Conservation (phyloP, 73 alveolate species). For the Paramecium octaurelia region DNA sequence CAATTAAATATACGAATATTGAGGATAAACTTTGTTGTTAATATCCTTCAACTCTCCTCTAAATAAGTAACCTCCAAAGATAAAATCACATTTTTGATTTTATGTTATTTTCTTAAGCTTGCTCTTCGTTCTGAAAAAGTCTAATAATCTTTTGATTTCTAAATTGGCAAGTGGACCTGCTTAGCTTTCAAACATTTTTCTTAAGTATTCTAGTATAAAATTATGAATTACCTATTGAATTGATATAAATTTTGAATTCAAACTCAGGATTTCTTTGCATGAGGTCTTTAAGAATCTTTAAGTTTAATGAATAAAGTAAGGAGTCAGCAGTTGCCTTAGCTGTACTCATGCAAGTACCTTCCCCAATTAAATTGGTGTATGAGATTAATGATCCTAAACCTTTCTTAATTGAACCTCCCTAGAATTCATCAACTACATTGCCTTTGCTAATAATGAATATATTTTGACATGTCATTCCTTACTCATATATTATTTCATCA, state of each 20-base stretch:
- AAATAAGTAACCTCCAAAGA: constrained; percentile 8
- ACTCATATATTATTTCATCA: constrained; percentile 45
- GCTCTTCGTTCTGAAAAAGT: not conserved
- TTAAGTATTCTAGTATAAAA: not conserved
- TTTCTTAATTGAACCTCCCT: constrained; percentile 22
- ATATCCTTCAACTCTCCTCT: not conserved
- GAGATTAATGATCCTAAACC: constrained; percentile 51
- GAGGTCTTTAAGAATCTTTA: not conserved
- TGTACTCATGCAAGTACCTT: not conserved
- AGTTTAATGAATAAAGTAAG: not conserved
- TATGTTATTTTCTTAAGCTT: not conserved
- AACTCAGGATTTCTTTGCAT: not conserved
- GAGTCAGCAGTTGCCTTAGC: constrained; percentile 20
- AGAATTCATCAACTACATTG: constrained; percentile 43
- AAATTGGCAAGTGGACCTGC: constrained; percentile 24
- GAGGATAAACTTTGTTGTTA: not conserved
- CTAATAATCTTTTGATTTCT: not conserved
- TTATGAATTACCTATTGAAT: not conserved
- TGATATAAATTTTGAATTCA: not conserved
- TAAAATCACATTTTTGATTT: not conserved
- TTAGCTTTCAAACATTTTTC: not conserved
- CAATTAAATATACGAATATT: not conserved
- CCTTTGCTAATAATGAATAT: constrained; percentile 41
- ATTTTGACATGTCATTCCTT: constrained; percentile 50
- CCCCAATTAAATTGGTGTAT: constrained; percentile 31